Evolutionary conservation across 2,329 filamentous ascomycete species (phyloP), one percentile per base, ranked within the genome.

Genomic region (Madurella mycetomatis): DNA sequence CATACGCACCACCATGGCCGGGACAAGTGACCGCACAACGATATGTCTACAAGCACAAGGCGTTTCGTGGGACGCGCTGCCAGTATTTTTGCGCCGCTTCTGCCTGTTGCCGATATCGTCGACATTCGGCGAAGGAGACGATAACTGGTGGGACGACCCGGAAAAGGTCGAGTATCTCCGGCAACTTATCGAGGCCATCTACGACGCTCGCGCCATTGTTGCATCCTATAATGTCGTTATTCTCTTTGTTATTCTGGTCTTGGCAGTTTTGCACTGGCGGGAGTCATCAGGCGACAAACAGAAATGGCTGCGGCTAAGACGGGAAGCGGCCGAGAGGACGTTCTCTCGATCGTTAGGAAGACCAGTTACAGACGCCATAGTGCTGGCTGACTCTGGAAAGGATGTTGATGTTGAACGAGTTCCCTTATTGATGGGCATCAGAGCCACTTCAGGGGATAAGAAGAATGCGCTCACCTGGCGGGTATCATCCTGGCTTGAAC

Each of bases 401-500:
- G 56, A 62, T 34, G 19, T 56, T 12, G 71, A 74, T 18, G 25
- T 71, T 8, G 72, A 75, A 57, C 63, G 67, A 4, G 64, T 67
- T 32, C 72, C 72, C 3, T 62, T 73, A 5, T 60, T 73, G 13
- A 39, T 45, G 17, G 19, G 37, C 9, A 37, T 19, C 9, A 19
- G 18, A 25, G 48, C 42, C 30, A 16, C 9, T 30, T 30, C 8
- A 25, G 18, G 4, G 42, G 13, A 7, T 13, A 54, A 15, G 31
- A n/a, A 41, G 17, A 43, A 25, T 13, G 2, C 18, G 17, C 7
- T 41, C 37, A 5, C 9, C 18, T 42, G 50, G n/a, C 19, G 51
- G 9, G 11, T 55, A 11, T 47, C 47, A 17, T 54, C 60, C 25
- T 67, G 66, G 62, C 64, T 84, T 15, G 76, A 80, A 56, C 81